Evolutionary conservation across 2,329 filamentous ascomycete species (phyloP).

Genomic region (Neofusicoccum laricinum): DNA sequence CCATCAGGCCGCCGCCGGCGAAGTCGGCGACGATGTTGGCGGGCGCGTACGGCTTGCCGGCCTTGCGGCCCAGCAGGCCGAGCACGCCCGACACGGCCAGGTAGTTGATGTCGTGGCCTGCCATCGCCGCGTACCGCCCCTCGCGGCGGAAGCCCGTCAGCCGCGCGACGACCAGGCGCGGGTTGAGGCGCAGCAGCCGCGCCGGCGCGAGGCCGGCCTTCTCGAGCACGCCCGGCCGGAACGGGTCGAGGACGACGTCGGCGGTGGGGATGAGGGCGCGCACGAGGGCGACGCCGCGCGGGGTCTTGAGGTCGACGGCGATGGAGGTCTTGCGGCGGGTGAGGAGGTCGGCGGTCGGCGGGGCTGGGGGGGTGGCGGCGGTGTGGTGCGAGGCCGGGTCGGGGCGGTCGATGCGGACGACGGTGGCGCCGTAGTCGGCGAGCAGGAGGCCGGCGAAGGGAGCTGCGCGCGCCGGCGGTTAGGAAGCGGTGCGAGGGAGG

Average conservation of each 20-base stretch:
- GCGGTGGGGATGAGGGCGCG: slow-evolving; percentile 60
- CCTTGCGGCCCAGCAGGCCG: slow-evolving; percentile 67
- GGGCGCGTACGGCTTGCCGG: slow-evolving; percentile 72
- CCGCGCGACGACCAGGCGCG: slow-evolving; percentile 73
- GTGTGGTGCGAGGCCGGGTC: slow-evolving; percentile 35
- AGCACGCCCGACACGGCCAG: slow-evolving; percentile 82
- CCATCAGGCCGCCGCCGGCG: slow-evolving; percentile 78
- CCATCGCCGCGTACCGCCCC: slow-evolving; percentile 78
- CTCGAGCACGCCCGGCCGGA: slow-evolving; percentile 86
- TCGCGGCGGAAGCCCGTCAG: slow-evolving; percentile 89
- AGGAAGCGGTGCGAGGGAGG: too few relatives aligned
- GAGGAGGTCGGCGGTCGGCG: slow-evolving; percentile 67
- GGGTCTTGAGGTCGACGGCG: slow-evolving; percentile 72
- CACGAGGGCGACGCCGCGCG: slow-evolving; percentile 62
- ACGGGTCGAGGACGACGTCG: slow-evolving; percentile 90
- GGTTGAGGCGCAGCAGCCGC: slow-evolving; percentile 65
- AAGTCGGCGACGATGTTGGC: slow-evolving; percentile 87
- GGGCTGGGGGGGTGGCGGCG: slow-evolving; percentile 31
- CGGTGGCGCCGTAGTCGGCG: slow-evolving; percentile 82
- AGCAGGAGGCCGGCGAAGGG: slow-evolving; percentile 80
- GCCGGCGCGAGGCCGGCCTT: slow-evolving; percentile 74
- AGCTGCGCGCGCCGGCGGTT: too few relatives aligned
- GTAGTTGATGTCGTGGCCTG: slow-evolving; percentile 96
- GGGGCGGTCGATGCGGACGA: slow-evolving; percentile 78
- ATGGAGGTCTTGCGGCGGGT: slow-evolving; percentile 80